Evolutionary conservation across 495 filamentous ascomycete species (phyloP).

Genomic region (Elaphomyces granulatus): DNA sequence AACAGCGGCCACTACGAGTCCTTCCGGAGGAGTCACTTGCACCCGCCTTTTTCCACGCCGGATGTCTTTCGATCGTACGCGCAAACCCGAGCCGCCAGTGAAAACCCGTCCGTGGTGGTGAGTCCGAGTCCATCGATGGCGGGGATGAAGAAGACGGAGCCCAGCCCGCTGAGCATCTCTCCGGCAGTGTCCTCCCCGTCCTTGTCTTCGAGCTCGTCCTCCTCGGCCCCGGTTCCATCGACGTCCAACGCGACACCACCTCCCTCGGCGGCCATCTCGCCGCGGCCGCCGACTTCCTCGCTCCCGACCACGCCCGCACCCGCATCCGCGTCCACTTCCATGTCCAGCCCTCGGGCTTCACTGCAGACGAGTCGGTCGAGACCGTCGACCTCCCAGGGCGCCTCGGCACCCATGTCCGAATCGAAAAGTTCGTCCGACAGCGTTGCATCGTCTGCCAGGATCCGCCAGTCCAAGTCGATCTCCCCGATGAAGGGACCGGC

Average conservation of each 20-base stretch:
- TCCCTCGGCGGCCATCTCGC: background rate
- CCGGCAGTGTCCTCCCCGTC: slow-evolving; percentile 27
- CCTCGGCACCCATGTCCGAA: slow-evolving; percentile 14
- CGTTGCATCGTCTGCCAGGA: background rate
- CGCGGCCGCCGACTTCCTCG: background rate
- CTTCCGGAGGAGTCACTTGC: slow-evolving; percentile 74
- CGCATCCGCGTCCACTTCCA: slow-evolving; percentile 24
- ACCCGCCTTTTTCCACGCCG: slow-evolving; percentile 66
- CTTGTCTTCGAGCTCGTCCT: slow-evolving; percentile 23
- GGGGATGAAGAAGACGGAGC: slow-evolving; percentile 12
- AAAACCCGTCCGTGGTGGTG: slow-evolving; percentile 28
- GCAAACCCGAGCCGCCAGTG: slow-evolving; percentile 41
- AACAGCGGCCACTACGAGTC: slow-evolving; percentile 96
- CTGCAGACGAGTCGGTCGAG: slow-evolving; percentile 1
- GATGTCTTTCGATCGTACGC: slow-evolving; percentile 56
- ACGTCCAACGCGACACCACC: background rate
- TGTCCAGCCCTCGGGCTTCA: slow-evolving; percentile 15
- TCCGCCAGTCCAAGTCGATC: slow-evolving; percentile 1
- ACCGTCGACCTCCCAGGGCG: slow-evolving; percentile 17
- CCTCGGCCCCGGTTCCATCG: slow-evolving; percentile 2
- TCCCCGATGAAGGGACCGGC: background rate
- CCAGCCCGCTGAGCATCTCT: slow-evolving; percentile 18
- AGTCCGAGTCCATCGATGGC: slow-evolving; percentile 24
- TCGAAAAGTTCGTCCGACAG: background rate
- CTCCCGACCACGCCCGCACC: slow-evolving; percentile 1